phyloP scores from a whole-genome alignment of 129 eudicot species.

The Silybum marianum region DNA sequence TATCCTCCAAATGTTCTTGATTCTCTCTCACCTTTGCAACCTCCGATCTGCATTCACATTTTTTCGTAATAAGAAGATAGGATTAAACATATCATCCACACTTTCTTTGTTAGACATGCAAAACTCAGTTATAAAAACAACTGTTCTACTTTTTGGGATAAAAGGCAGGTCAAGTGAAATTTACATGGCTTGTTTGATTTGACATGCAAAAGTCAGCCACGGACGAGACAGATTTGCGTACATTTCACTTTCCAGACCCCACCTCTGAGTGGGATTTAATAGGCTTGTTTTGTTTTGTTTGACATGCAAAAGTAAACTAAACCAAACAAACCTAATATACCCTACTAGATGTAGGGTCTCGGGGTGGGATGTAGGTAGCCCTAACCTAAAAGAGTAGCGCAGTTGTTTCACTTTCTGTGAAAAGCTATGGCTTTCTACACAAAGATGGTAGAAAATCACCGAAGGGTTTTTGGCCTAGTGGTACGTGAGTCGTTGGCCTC shows the following conservation, averaged over 20 bases:
- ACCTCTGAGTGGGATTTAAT: too few species aligned
- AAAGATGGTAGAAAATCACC: neutral
- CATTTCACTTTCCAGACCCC: too few species aligned
- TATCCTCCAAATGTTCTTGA: conserved; percentile 85
- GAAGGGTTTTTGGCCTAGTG: too few species aligned
- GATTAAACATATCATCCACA: neutral
- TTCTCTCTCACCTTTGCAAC: conserved; percentile 63
- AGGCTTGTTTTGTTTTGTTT: too few species aligned
- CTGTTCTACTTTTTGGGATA: too few species aligned
- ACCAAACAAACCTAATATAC: neutral
- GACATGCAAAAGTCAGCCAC: too few species aligned
- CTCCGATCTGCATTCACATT: conserved; percentile 58
- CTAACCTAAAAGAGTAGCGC: neutral
- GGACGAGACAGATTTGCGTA: too few species aligned
- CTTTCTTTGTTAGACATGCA: too few species aligned
- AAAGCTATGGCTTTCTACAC: neutral
- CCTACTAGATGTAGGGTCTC: neutral
- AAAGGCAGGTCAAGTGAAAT: too few species aligned
- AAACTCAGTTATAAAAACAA: too few species aligned
- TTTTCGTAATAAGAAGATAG: neutral
- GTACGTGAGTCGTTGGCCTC: too few species aligned
- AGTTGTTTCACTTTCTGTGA: neutral
- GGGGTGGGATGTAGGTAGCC: neutral
- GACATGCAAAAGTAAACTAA: neutral
- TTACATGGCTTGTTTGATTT: too few species aligned